phyloP scores from a whole-genome alignment of 148 eudicot genomes.

The Rhododendron kiyosumense region DNA sequence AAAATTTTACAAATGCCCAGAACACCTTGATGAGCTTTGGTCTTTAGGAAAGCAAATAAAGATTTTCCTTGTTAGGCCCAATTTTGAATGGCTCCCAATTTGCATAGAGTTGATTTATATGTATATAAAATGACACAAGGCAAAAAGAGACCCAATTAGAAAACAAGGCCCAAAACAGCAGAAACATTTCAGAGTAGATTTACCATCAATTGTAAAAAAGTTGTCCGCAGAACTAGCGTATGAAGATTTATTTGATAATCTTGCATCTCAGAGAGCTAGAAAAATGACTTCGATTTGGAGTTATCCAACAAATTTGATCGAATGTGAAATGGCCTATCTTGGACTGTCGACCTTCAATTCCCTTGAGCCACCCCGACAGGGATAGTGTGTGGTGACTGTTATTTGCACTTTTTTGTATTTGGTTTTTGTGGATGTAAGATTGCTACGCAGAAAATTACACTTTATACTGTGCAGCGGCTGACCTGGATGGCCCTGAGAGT shows the following conservation, averaged over 20 bases:
- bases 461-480: background rate
- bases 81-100: background rate
- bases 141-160: background rate
- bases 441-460: background rate
- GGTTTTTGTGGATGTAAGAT: background rate
- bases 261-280: background rate
- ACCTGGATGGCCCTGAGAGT: background rate
- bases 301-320: background rate
- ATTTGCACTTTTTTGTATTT: background rate
- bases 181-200: background rate
- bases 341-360: background rate
- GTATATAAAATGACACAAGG: background rate
- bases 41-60: background rate
- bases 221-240: too few species aligned
- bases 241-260: background rate
- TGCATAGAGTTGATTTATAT: background rate
- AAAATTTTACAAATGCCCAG: background rate
- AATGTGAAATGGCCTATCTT: background rate
- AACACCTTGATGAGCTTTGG: background rate
- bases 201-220: too few species aligned
- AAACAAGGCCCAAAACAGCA: background rate
- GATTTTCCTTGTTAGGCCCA: background rate
- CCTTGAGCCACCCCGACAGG: background rate
- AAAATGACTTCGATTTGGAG: background rate
- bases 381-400: background rate